Conservation (phyloP, 2,329 filamentous ascomycete species). For the Aspergillus sojae region DNA sequence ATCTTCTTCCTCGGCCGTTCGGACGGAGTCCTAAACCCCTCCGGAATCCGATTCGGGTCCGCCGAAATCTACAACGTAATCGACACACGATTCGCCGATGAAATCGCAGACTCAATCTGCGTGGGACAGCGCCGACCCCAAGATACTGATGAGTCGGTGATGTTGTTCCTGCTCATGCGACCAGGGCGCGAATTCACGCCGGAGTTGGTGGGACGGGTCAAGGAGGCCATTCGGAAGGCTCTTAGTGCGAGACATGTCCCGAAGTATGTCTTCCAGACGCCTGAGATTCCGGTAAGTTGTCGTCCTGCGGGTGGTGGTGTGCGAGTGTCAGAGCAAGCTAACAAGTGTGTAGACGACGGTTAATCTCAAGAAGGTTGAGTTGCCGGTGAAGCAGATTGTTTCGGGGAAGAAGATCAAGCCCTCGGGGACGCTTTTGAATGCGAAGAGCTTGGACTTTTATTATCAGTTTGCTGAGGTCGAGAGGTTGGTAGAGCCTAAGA, state of each 20-base stretch:
- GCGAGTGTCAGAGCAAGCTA: neutral
- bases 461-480: slow-evolving; percentile 78
- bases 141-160: slow-evolving; percentile 61
- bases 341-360: slow-evolving; percentile 65
- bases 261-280: slow-evolving; percentile 75
- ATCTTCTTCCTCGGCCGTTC: slow-evolving; percentile 41
- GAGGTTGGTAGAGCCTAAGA: slow-evolving; percentile 49
- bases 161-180: slow-evolving; percentile 63
- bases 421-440: slow-evolving; percentile 76
- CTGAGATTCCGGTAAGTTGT: slow-evolving; percentile 72
- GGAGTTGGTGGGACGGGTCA: slow-evolving; percentile 61
- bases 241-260: slow-evolving; percentile 76
- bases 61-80: slow-evolving; percentile 79
- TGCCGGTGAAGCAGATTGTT: slow-evolving; percentile 83
- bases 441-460: slow-evolving; percentile 73
- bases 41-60: slow-evolving; percentile 78
- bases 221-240: slow-evolving; percentile 65
- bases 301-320: neutral
- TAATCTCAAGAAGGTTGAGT: slow-evolving; percentile 82
- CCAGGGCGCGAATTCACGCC: slow-evolving; percentile 60
- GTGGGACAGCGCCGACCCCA: slow-evolving; percentile 72
- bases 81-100: slow-evolving; percentile 58
- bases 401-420: slow-evolving; percentile 73
- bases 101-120: slow-evolving; percentile 72
- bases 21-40: slow-evolving; percentile 80